phyloP scores from a whole-genome alignment of 2,329 filamentous ascomycete species.

The Colletotrichum sp. region DNA sequence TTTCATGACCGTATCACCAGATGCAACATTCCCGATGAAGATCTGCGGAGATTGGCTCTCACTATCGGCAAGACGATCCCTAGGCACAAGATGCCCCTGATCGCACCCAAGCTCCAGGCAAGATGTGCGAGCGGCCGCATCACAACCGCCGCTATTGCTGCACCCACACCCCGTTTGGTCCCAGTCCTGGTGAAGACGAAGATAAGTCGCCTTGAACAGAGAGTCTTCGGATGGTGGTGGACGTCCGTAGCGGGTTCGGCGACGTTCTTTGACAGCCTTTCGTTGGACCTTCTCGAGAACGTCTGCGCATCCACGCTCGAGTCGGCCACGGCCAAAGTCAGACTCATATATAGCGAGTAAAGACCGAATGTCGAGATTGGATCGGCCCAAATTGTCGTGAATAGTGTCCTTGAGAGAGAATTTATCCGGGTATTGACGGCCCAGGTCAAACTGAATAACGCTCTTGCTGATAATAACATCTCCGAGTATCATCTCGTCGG shows the following conservation, averaged over 20 bases:
- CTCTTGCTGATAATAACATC: slow-evolving; percentile 33
- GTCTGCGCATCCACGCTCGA: not conserved
- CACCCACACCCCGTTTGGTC: not conserved
- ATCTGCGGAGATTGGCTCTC: not conserved
- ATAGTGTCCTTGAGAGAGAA: slow-evolving; percentile 28
- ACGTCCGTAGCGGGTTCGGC: not conserved
- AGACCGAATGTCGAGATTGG: not conserved
- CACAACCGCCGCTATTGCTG: not conserved
- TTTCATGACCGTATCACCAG: slow-evolving; percentile 45
- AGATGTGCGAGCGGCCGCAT: not conserved
- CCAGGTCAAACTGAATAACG: slow-evolving; percentile 29
- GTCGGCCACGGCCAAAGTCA: not conserved
- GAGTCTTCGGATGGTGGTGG: not conserved
- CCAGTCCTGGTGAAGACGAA: not conserved
- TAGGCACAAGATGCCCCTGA: no score
- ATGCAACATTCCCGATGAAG: slow-evolving; percentile 39
- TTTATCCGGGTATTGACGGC: not conserved
- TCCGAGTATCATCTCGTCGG: slow-evolving; percentile 26
- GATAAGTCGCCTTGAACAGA: not conserved
- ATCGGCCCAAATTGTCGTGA: slow-evolving; percentile 23
- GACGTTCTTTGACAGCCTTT: not conserved
- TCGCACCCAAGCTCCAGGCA: not conserved
- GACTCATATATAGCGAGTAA: not conserved
- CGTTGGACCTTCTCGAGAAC: not conserved
- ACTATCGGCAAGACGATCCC: not conserved